phyloP scores from a whole-genome alignment of 148 eudicot genomes.

The Diospyros kaki region DNA sequence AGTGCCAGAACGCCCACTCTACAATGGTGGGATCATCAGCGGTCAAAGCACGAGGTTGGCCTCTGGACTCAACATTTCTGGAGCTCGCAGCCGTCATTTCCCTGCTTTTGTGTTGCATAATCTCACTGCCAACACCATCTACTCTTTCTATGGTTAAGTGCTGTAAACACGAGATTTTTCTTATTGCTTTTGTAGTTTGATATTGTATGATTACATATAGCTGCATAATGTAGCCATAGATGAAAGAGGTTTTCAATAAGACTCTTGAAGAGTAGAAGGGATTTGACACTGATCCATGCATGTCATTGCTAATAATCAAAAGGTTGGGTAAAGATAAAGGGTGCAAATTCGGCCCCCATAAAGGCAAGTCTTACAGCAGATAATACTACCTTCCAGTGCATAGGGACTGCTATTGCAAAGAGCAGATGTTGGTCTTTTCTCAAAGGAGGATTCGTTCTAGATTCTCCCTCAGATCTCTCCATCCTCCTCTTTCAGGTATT shows the following conservation, averaged over 20 bases:
- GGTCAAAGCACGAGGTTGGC: background rate
- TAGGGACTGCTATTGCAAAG: slow-evolving; percentile 58
- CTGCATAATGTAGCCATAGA: too few relatives aligned
- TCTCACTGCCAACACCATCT: slow-evolving; percentile 18
- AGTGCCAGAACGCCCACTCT: slow-evolving; percentile 30
- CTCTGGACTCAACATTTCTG: background rate
- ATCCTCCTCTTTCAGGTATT: slow-evolving; percentile 50
- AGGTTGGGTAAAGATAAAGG: slow-evolving; percentile 64
- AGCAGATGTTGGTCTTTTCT: slow-evolving; percentile 79
- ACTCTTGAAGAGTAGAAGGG: background rate
- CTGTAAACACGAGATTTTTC: too few relatives aligned
- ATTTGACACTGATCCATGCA: background rate
- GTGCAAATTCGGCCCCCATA: slow-evolving; percentile 34
- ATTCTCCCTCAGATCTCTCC: slow-evolving; percentile 37
- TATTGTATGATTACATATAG: too few relatives aligned
- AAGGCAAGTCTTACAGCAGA: slow-evolving; percentile 36
- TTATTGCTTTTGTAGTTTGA: too few relatives aligned
- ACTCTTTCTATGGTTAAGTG: slow-evolving; percentile 34
- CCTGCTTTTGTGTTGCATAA: slow-evolving; percentile 25
- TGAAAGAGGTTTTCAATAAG: too few relatives aligned
- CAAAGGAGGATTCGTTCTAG: slow-evolving; percentile 68
- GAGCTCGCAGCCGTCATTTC: background rate
- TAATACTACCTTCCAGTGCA: slow-evolving; percentile 28
- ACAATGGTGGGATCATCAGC: slow-evolving; percentile 31
- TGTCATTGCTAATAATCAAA: background rate